A percentile compares a stretch with the other conserved stretches of the same genome.
Conservation (phyloP, 352 stramenopile species). For the Pythium sp. region DNA sequence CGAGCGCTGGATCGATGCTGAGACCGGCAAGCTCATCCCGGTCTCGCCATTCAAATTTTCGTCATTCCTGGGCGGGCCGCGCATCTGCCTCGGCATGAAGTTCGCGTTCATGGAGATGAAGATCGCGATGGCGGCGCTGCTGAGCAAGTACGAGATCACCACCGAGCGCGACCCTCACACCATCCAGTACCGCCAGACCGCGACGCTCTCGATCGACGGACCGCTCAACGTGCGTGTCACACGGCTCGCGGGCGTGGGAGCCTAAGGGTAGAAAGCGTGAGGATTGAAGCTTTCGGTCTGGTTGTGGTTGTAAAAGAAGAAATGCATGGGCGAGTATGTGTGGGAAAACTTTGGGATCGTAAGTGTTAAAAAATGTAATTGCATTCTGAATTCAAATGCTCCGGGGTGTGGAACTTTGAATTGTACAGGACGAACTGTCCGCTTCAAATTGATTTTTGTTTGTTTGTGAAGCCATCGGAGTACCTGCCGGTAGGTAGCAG, state of each 20-base stretch:
- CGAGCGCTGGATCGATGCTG: slow-evolving; percentile 57
- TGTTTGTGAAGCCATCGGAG: no score
- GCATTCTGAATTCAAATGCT: no score
- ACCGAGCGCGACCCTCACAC: slow-evolving; percentile 30
- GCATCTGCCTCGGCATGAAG: slow-evolving; percentile 68
- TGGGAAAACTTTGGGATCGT: no score
- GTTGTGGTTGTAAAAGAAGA: no score
- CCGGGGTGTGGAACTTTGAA: no score
- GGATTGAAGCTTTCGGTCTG: background rate
- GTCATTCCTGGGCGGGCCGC: slow-evolving; percentile 60
- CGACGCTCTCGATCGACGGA: slow-evolving; percentile 47
- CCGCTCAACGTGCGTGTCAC: slow-evolving; percentile 15
- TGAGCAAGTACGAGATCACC: slow-evolving; percentile 48
- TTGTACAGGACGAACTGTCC: no score
- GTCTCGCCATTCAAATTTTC: slow-evolving; percentile 65
- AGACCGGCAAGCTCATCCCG: slow-evolving; percentile 35
- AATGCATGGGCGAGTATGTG: no score
- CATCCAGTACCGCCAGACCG: slow-evolving; percentile 40
- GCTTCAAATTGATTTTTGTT: no score
- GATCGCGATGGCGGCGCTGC: slow-evolving; percentile 47
- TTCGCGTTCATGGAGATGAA: slow-evolving; percentile 66
- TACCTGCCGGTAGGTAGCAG: no score
- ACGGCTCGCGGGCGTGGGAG: background rate
- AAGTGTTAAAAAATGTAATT: no score
- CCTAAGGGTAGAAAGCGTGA: background rate